phyloP scores from a whole-genome alignment of 139 green algal species.

The Gonium pectorale region DNA sequence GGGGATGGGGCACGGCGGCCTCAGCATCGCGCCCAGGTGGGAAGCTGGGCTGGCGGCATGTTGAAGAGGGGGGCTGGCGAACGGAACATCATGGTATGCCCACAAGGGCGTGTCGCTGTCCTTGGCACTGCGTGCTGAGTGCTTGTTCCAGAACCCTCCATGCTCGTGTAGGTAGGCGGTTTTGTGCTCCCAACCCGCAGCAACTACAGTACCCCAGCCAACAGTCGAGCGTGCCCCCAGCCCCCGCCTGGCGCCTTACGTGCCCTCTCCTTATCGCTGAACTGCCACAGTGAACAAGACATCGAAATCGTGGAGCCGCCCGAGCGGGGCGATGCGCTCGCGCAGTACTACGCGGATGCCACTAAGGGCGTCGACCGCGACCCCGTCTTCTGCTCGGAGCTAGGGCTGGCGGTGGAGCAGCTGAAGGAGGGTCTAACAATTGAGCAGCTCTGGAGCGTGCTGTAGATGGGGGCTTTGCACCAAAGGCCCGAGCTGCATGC shows the following conservation, averaged over 20 bases:
- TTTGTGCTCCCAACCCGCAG: too few relatives aligned
- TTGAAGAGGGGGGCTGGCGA: too few relatives aligned
- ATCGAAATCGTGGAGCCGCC: slow-evolving; percentile 65
- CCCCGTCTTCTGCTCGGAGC: slow-evolving; percentile 67
- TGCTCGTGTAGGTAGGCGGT: too few relatives aligned
- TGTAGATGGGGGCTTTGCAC: too few relatives aligned
- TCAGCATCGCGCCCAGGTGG: slow-evolving; percentile 34
- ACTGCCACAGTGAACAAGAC: slow-evolving; percentile 65
- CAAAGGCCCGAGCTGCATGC: too few relatives aligned
- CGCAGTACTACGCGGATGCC: slow-evolving; percentile 73
- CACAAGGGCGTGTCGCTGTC: too few relatives aligned
- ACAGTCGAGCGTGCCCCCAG: too few relatives aligned
- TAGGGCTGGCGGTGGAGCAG: slow-evolving; percentile 77
- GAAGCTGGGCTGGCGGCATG: too few relatives aligned
- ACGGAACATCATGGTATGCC: too few relatives aligned
- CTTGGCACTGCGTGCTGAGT: too few relatives aligned
- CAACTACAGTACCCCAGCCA: too few relatives aligned
- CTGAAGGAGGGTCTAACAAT: slow-evolving; percentile 68
- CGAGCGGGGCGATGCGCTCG: slow-evolving; percentile 64
- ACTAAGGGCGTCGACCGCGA: slow-evolving; percentile 57
- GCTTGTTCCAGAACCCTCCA: too few relatives aligned
- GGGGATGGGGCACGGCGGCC: background rate
- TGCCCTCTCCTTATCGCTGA: background rate
- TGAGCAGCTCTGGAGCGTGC: slow-evolving; percentile 77
- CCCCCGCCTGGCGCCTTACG: background rate